These are phyloP conservation scores for Tuber magnatum DNA, from an alignment of 495 filamentous ascomycete species.

Conservation along the genomic window DNA sequence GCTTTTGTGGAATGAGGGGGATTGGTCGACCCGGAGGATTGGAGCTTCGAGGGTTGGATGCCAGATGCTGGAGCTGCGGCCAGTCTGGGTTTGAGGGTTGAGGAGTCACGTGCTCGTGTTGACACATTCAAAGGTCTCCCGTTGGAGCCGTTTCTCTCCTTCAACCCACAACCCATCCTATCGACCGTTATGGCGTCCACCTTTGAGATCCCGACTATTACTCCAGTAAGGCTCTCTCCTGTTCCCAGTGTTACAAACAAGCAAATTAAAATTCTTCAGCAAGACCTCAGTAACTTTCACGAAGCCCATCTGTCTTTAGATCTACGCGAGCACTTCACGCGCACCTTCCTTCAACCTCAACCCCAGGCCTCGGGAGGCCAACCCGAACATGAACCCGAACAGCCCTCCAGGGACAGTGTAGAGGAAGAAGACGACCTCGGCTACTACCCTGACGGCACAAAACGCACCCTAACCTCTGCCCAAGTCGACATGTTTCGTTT, in stretches of 20 bases:
- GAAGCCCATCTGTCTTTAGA: slow-evolving; percentile 53
- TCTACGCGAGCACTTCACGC: slow-evolving; percentile 47
- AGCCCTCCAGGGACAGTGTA: slow-evolving; percentile 40
- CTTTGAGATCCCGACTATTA: slow-evolving; percentile 29
- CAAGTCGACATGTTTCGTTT: slow-evolving; percentile 87
- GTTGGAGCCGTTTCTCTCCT: neutral
- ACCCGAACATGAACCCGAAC: slow-evolving; percentile 19
- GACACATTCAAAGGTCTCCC: neutral
- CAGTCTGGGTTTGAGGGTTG: neutral
- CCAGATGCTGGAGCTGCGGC: neutral
- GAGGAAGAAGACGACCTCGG: slow-evolving; percentile 55
- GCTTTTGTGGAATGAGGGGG: slow-evolving; percentile 45
- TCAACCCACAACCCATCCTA: neutral
- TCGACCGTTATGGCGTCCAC: slow-evolving; percentile 19
- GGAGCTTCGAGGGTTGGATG: neutral
- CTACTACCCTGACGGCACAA: slow-evolving; percentile 81
- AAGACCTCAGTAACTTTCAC: slow-evolving; percentile 68
- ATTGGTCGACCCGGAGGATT: slow-evolving; percentile 1
- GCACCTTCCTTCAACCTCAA: slow-evolving; percentile 45
- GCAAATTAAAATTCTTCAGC: slow-evolving; percentile 46
- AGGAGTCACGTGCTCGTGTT: neutral
- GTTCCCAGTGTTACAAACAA: slow-evolving; percentile 6
- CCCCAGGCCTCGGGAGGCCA: neutral
- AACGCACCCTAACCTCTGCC: slow-evolving; percentile 85
- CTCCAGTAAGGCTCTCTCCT: slow-evolving; percentile 15